These are phyloP conservation scores for Syncephalis fuscata DNA, from an alignment of 371 early-diverging fungal genomes.

Conservation along the genomic window DNA sequence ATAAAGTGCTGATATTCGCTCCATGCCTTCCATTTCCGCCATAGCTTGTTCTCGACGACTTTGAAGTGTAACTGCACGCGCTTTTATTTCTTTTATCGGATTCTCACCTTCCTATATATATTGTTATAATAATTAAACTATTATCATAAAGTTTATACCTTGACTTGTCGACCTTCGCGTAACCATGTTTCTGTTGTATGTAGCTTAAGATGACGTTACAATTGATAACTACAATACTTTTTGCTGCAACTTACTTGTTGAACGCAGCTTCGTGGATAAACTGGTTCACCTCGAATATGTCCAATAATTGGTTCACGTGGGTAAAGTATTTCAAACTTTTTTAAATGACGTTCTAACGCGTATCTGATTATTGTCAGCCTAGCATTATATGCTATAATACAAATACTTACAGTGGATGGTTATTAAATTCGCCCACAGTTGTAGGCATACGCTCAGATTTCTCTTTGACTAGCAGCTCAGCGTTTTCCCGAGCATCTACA, in stretches of 20 bases:
- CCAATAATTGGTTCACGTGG: slow-evolving; percentile 53
- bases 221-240: no score
- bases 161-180: slow-evolving; percentile 33
- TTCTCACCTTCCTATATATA: slow-evolving; percentile 18
- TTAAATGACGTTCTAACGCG: slow-evolving; percentile 69
- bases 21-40: slow-evolving; percentile 15
- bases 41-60: slow-evolving; percentile 24
- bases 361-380: slow-evolving; percentile 19
- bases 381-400: background rate
- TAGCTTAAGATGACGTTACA: slow-evolving; percentile 6
- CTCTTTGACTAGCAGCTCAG: slow-evolving; percentile 21
- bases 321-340: slow-evolving; percentile 49
- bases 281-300: slow-evolving; percentile 46
- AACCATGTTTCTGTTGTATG: slow-evolving; percentile 49
- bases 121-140: background rate
- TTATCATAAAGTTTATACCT: slow-evolving; percentile 1
- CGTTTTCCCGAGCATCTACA: slow-evolving; percentile 27
- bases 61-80: slow-evolving; percentile 37
- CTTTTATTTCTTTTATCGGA: slow-evolving; percentile 48
- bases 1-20: slow-evolving; percentile 24
- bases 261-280: slow-evolving; percentile 62
- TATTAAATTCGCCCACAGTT: slow-evolving; percentile 51
- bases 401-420: slow-evolving; percentile 43
- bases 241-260: slow-evolving; percentile 14
- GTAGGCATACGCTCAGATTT: slow-evolving; percentile 61